Conservation (phyloP, 163 green algal species). For the Picocystis sp. region DNA sequence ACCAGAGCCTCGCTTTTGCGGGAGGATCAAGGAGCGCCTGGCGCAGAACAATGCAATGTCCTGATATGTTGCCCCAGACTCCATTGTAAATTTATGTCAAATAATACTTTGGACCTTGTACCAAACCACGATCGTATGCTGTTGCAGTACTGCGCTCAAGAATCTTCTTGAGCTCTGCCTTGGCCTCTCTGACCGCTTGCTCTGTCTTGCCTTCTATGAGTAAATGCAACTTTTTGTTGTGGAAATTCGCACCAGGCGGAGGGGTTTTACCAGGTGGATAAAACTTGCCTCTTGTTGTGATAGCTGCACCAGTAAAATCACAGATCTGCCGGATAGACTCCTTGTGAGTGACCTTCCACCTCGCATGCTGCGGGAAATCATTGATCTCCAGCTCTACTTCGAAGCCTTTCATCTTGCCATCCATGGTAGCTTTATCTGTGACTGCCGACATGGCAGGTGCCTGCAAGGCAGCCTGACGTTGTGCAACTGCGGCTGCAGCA, state of each 20-base stretch:
- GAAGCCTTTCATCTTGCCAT: conserved; percentile 31
- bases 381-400: conserved; percentile 95
- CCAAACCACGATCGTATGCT: too few relatives aligned
- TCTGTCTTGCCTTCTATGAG: conserved; percentile 73
- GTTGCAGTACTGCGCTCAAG: conserved; percentile 17
- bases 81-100: too few relatives aligned
- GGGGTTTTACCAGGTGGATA: conserved; percentile 40
- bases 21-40: too few relatives aligned
- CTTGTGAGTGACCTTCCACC: conserved; percentile 86
- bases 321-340: conserved; percentile 65
- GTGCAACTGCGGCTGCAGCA: neutral
- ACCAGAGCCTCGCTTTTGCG: too few relatives aligned
- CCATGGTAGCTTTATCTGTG: neutral
- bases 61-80: too few relatives aligned
- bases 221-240: conserved; percentile 81
- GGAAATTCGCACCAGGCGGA: conserved; percentile 28
- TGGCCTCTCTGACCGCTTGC: conserved; percentile 51
- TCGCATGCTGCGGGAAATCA: conserved; percentile 91
- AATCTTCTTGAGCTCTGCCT: conserved; percentile 68
- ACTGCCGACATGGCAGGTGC: neutral
- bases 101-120: too few relatives aligned
- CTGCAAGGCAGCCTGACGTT: neutral
- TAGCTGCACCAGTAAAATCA: conserved; percentile 66
- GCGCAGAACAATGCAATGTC: too few relatives aligned
- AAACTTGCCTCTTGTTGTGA: conserved; percentile 73